Base-by-base conservation (phyloP, 2,329 filamentous ascomycete species). In the Trichoderma guizhouense region DNA sequence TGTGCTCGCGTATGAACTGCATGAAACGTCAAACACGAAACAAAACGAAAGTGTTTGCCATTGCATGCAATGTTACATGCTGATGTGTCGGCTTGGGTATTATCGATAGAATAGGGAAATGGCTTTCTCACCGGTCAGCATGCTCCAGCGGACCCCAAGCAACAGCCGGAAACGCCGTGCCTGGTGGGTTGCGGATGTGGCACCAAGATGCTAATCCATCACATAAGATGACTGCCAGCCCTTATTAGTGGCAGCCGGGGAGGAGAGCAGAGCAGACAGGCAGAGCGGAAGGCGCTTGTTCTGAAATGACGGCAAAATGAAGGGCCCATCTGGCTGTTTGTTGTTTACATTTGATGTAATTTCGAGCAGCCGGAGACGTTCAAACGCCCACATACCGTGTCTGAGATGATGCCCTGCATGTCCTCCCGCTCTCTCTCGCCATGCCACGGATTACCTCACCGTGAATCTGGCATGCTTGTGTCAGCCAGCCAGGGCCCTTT, bases 191-290 rank as follows among this genome's bases (percentile, higher is more conserved):
- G 55, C 55, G 69, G 69, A 53, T 71, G 62, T 47, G 66, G 66
- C 66, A 43, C 69, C 63, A 67, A 67, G 69, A 61, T 67, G 62
- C 69, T 53, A 60, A 67, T 67, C 28, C 39, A 34, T 58, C 51
- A 58, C 34, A 34, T 60, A 53, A 62, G 66, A 69, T 53, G 66
- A 69, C 66, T 61, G 57, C 34, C 66, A 53, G 47, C 51, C 66
- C 57, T 51, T 18, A 43, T 43, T 62, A 69, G 66, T 53, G 66
- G 55, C 26, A 36, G 39, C 43, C 57, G 30, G 66, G 66, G 28
- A 39, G 57, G n/a, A 43, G 39, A 32, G 26, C 34, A 39, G 36
- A 18, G 34, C 15, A 43, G 39, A 43, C 39, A 34, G 36, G 18
- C 9, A 12, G 26, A 51, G 61, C 47, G 24, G 34, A 36, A 58